phyloP scores from a whole-genome alignment of 805 yeast genomes.

The Wickerhamomyces bisporus region DNA sequence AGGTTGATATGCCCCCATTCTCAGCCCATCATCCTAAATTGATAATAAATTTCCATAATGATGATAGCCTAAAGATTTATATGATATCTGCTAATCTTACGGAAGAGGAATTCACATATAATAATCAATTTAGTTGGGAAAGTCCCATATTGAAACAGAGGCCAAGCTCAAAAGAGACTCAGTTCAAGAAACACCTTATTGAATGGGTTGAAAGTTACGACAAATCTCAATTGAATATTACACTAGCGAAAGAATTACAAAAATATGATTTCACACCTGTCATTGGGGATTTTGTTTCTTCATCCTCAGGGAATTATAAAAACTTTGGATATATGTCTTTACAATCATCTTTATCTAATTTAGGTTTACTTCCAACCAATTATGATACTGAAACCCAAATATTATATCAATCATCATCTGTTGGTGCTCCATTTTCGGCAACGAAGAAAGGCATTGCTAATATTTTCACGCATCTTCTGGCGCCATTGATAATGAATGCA shows the following conservation, averaged over 20 bases:
- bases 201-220: conserved; percentile 42
- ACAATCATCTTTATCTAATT: conserved; percentile 16
- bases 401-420: conserved; percentile 30
- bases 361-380: conserved; percentile 8
- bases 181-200: conserved; percentile 41
- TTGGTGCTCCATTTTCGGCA: conserved; percentile 16
- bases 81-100: conserved; percentile 60
- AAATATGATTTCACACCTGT: conserved; percentile 41
- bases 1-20: conserved; percentile 33
- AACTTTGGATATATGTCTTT: conserved; percentile 25
- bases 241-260: conserved; percentile 26
- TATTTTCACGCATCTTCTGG: conserved; percentile 21
- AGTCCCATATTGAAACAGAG: conserved; percentile 37
- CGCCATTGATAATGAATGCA: conserved; percentile 15
- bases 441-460: conserved; percentile 9
- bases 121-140: conserved; percentile 65
- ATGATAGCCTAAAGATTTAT: conserved; percentile 40
- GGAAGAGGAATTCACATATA: conserved; percentile 44
- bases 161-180: conserved; percentile 1
- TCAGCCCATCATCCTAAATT: conserved; percentile 63
- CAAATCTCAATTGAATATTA: conserved; percentile 20
- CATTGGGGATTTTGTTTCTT: conserved; percentile 49
- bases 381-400: conserved; percentile 16
- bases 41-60: conserved; percentile 50
- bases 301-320: conserved; percentile 42